These are phyloP conservation scores for Globisporangium perplexum DNA, from an alignment of 352 stramenopile genomes.

Conservation along the genomic window DNA sequence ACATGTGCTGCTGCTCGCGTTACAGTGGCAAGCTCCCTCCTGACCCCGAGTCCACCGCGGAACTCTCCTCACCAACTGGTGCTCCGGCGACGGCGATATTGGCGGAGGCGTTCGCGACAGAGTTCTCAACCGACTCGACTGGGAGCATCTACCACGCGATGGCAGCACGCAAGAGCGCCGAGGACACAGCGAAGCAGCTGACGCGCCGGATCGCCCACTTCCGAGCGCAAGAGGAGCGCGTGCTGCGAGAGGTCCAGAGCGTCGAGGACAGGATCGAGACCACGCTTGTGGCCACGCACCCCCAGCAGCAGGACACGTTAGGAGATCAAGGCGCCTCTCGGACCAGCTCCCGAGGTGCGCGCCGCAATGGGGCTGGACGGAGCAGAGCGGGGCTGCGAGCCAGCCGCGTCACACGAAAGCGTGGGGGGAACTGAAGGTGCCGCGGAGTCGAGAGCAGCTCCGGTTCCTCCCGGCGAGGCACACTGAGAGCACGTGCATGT, in stretches of 20 bases:
- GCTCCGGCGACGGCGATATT: too few relatives aligned
- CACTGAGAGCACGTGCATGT: background rate
- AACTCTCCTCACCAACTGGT: background rate
- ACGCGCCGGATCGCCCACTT: conserved; percentile 46
- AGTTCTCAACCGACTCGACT: conserved; percentile 1
- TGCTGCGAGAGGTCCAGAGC: conserved; percentile 40
- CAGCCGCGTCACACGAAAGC: background rate
- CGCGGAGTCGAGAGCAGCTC: conserved; percentile 39
- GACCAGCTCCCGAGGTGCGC: background rate
- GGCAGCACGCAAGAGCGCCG: conserved; percentile 42
- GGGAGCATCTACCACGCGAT: conserved; percentile 38
- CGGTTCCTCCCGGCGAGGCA: conserved; percentile 35
- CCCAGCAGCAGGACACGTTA: background rate
- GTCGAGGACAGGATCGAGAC: conserved; percentile 40
- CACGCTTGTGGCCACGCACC: conserved; percentile 2
- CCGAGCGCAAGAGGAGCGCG: conserved; percentile 43
- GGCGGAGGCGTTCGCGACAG: too few relatives aligned
- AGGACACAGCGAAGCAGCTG: conserved; percentile 43
- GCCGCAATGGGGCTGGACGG: background rate
- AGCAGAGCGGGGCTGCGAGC: background rate
- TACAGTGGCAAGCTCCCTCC: background rate
- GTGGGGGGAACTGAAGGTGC: conserved; percentile 13
- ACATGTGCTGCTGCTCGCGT: background rate
- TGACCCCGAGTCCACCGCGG: background rate
- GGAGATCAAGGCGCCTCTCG: background rate